Conservation (phyloP, 768 basidiomycete species). For the Obba rivulosa region DNA sequence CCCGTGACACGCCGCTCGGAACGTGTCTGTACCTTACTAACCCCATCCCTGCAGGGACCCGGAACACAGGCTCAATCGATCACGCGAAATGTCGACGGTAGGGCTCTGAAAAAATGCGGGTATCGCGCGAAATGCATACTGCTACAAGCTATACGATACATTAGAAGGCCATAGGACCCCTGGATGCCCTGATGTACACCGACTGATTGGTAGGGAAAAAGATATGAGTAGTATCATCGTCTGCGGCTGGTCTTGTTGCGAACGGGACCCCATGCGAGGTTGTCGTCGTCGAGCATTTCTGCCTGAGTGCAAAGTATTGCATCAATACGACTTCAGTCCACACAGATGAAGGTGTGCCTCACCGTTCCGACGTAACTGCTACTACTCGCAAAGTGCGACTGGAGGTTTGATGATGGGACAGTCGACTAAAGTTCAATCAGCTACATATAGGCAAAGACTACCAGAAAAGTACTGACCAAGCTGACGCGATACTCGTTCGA, state of each 20-base stretch:
- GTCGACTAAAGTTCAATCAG: no score
- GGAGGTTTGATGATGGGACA: no score
- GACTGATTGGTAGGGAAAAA: background rate
- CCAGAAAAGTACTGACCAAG: no score
- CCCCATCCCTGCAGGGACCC: no score
- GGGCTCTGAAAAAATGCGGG: background rate
- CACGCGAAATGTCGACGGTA: background rate
- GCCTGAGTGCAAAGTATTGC: background rate
- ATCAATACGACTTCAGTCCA: background rate
- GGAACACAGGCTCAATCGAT: background rate
- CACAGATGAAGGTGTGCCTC: no score
- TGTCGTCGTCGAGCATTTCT: conserved; percentile 19
- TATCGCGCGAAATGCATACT: background rate
- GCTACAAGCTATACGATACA: background rate
- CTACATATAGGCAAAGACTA: no score
- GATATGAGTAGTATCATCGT: background rate
- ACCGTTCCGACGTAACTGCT: no score
- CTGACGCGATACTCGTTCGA: no score
- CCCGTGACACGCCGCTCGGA: no score
- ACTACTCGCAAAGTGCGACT: no score
- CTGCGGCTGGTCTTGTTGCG: background rate
- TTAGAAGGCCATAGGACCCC: background rate
- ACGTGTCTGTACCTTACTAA: no score
- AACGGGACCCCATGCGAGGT: conserved; percentile 13
- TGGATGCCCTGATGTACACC: background rate